Evolutionary conservation across 2,329 filamentous ascomycete genomes (phyloP), one percentile per base, ranked within the genome.

Genomic region (Stagonosporopsis tanaceti): DNA sequence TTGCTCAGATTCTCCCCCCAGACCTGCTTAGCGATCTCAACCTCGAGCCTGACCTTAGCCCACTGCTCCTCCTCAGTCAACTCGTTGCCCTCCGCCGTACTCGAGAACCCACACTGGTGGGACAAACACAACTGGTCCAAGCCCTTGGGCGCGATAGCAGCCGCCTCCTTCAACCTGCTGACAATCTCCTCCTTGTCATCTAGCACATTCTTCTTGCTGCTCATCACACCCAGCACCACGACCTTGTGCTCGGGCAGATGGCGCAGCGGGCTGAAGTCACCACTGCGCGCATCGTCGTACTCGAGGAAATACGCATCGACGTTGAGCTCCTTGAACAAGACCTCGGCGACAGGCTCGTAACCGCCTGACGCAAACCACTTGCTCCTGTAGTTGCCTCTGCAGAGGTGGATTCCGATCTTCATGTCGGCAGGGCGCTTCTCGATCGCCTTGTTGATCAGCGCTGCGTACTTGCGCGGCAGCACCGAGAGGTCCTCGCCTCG

Each of bases 301-400:
- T 86, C 84, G 64, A 86, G 80, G 75, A 85, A 86, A 73, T 85
- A 86, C 14, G 81, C 83, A 63, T 86, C 83, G 50, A 85, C 83
- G 64, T 85, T 78, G 46, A 85, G 78, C 54, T 84, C 80, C 66
- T 80, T 81, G 78, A 85, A 85, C 14, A 85, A 75, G n/a, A 83
- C 81, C 70, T 84, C 82, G 34, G 83, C 81, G 3, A 85, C 82
- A 45, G 83, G 83, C 73, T 85, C 84, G 75, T 86, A 86, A 35
- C 83, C 83, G 44, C 84, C 84, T 50, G 82, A 79, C 3, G 84
- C 83, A 64, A 86, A 86, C 82, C 83, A 85, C 68, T 84, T 82
- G 47, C 75, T 79, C 15, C 83, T 78, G 76, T 84, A 85, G 74
- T 86, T 86, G 55, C 84, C 84, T 6, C 83, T 74, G 78, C 84